These are phyloP conservation scores for Westerdykella ornata DNA, from an alignment of 2,329 filamentous ascomycete species.

Conservation along the genomic window DNA sequence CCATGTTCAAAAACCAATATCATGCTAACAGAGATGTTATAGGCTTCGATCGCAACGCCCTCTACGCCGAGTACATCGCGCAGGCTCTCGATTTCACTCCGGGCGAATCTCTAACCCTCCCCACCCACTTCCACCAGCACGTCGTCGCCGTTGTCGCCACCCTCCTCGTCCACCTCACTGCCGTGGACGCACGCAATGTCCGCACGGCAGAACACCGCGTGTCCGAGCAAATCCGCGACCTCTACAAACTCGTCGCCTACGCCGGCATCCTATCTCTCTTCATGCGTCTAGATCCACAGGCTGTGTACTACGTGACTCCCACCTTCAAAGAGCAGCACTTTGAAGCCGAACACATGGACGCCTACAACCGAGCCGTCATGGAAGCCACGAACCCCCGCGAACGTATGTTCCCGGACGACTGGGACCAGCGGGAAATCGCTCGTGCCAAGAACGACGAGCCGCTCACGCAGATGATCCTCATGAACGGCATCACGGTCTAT, in stretches of 20 bases:
- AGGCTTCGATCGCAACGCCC: slow-evolving; percentile 17
- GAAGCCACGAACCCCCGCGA: slow-evolving; percentile 3
- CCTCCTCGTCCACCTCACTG: slow-evolving; percentile 17
- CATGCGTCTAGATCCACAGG: slow-evolving; percentile 22
- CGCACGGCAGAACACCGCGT: no score
- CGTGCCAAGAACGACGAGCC: slow-evolving; percentile 11
- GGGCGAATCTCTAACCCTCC: slow-evolving; percentile 7
- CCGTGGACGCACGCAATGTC: slow-evolving; percentile 3
- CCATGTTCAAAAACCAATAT: neutral
- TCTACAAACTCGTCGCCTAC: slow-evolving; percentile 11
- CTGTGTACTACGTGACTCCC: slow-evolving; percentile 23
- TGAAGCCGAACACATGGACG: slow-evolving; percentile 10
- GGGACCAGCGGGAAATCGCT: slow-evolving; percentile 6
- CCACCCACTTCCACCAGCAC: slow-evolving; percentile 20
- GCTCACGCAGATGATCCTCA: slow-evolving; percentile 17
- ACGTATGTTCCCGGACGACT: slow-evolving; percentile 5
- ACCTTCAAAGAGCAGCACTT: slow-evolving; percentile 24
- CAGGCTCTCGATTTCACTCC: neutral
- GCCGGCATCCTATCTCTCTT: slow-evolving; percentile 19
- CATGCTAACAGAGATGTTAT: neutral
- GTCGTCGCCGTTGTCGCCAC: slow-evolving; percentile 11
- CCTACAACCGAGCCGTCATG: slow-evolving; percentile 16
- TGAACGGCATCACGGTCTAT: slow-evolving; percentile 20
- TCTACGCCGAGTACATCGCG: slow-evolving; percentile 10
- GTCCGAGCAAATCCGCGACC: neutral